Percentiles rank a stretch among this genome's conserved stretches.
Evolutionary conservation across 345 rosid species (phyloP).

Genomic region (Durio zibethinus): DNA sequence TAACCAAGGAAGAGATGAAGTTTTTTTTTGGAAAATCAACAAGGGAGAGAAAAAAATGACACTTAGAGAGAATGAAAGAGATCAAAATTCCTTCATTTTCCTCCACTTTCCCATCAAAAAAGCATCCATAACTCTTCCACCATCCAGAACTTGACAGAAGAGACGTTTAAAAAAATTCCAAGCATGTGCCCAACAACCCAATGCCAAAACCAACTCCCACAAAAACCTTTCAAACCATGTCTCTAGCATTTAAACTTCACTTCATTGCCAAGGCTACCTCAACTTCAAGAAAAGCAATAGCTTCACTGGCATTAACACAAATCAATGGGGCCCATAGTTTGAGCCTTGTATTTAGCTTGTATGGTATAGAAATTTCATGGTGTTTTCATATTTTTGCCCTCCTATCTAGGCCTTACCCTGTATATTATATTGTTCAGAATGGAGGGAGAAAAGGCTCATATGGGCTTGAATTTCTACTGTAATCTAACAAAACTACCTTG

Average conservation of each 20-base stretch:
- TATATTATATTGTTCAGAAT: not conserved
- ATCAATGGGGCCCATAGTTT: not conserved
- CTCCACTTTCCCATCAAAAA: not conserved
- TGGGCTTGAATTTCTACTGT: not conserved
- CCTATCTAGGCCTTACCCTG: not conserved
- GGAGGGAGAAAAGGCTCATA: not conserved
- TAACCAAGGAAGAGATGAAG: not conserved
- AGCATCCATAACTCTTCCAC: not conserved
- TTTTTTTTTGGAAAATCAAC: not conserved
- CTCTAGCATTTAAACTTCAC: not conserved
- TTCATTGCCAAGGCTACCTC: not conserved
- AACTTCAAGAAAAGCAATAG: not conserved
- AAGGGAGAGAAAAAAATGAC: not conserved
- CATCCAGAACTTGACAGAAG: not conserved
- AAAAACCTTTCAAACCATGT: not conserved
- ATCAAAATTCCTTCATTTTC: not conserved
- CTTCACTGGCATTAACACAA: not conserved
- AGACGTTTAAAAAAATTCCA: not conserved
- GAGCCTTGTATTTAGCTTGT: not conserved
- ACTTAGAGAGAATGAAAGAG: not conserved
- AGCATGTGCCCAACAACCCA: not conserved
- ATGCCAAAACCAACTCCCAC: not conserved
- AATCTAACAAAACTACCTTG: not conserved
- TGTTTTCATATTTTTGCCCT: not conserved
- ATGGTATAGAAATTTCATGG: not conserved